These are phyloP conservation scores for Solanum chaucha DNA, from an alignment of 257 asterid genomes.

Conservation along the genomic window DNA sequence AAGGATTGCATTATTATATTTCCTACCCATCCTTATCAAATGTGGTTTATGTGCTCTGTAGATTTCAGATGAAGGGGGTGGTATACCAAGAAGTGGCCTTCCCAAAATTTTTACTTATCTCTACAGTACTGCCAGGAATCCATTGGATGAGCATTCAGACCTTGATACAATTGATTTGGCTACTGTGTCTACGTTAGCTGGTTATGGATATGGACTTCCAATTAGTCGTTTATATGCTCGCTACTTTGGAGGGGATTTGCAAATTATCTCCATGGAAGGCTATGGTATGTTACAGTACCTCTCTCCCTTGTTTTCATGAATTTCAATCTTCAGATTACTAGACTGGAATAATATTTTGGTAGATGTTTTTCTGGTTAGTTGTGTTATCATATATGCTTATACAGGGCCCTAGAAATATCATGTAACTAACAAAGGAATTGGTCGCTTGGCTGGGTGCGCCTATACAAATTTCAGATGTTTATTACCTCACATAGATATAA, in stretches of 20 bases:
- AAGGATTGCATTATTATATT: background rate
- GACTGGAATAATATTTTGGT: background rate
- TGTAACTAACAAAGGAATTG: background rate
- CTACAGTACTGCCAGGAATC: slow-evolving; percentile 79
- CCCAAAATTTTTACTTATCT: slow-evolving; percentile 81
- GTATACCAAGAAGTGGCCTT: slow-evolving; percentile 88
- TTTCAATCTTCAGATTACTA: background rate
- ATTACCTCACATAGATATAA: background rate
- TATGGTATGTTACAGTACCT: slow-evolving; percentile 40
- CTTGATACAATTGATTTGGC: slow-evolving; percentile 44
- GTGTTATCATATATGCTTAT: background rate
- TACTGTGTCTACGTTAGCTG: slow-evolving; percentile 78
- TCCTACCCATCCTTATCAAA: background rate
- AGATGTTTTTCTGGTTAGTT: background rate
- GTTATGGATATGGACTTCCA: slow-evolving; percentile 93
- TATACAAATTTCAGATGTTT: background rate
- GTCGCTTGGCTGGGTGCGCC: background rate
- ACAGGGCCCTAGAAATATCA: background rate
- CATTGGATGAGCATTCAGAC: slow-evolving; percentile 58
- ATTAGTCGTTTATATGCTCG: slow-evolving; percentile 89
- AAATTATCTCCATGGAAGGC: slow-evolving; percentile 97
- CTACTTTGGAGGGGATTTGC: slow-evolving; percentile 93
- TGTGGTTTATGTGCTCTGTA: slow-evolving; percentile 4
- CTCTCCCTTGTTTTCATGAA: background rate
- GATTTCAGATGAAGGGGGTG: slow-evolving; percentile 99